Base-by-base conservation (phyloP, 371 early-diverging fungal species). In the Blyttiomyces sp. region DNA sequence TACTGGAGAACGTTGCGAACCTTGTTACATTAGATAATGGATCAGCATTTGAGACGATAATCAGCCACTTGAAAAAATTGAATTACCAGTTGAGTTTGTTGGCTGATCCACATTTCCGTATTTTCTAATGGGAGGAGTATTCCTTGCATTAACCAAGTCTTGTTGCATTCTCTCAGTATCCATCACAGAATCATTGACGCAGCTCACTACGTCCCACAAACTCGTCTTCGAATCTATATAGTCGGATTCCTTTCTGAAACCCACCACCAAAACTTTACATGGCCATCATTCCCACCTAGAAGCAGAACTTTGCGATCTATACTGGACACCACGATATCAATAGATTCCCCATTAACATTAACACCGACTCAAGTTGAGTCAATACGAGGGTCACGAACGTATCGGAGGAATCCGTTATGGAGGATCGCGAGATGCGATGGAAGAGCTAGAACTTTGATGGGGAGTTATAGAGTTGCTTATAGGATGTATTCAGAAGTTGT, bases 1-100 rank as follows among this genome's bases (percentile, higher is more conserved):
- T 63, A 2, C 43, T 63, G 1, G 63, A 63, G 39, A 63, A 63
- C 32, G 63, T 63, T 3, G 63, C 63, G 13, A 63, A 63, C 2
- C 49, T 63, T 16, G 56, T 63, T 16, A 55, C 55, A 6, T 35
- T 63, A 35, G 56, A 63, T 9, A 50, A 49, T 9, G 63, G 63
- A 13, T 32, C 27, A 16, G 56, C 43, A 4, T 56, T 63, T 48
- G 27, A 16, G 16, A 49, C 43, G n/a, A 63, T 63, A 26, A 5
- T 16, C 16, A 4, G 16, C 7, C 63, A 63, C 19, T 30, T 63
- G 32, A 31, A 56, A 36, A 31, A 28, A n/a, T 55, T 23, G 13
- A 57, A 57, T 24, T 63, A 63, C 36, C 7, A 33, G 58, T 58
- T 17, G 34, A 46, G 27, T 13, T 28, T 9, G 36, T 49, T 7